Percentiles rank a stretch among this genome's conserved stretches.
These are phyloP conservation scores for Penicillium silybi DNA, from an alignment of 495 filamentous ascomycete genomes.

Conservation along the genomic window DNA sequence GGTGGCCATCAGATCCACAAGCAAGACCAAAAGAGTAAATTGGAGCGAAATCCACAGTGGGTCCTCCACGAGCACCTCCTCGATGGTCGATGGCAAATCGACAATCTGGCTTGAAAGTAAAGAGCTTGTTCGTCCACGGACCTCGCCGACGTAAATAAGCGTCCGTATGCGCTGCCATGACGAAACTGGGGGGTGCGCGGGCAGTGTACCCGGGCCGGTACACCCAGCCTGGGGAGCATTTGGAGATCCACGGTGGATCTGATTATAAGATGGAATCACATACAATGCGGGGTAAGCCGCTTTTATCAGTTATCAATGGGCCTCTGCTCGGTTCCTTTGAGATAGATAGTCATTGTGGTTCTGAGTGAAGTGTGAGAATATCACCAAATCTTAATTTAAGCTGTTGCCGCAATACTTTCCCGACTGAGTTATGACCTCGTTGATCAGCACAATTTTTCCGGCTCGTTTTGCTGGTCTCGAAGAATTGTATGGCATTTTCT, in stretches of 20 bases:
- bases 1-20: constrained; percentile 2
- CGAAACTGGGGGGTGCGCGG: neutral
- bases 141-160: neutral
- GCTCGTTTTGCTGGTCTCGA: neutral
- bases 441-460: neutral
- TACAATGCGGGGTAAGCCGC: neutral
- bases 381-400: no score
- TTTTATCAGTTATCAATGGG: neutral
- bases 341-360: no score
- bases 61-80: neutral
- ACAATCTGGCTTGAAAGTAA: neutral
- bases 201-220: neutral
- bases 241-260: neutral
- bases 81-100: neutral
- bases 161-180: neutral
- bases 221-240: neutral
- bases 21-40: constrained; percentile 4
- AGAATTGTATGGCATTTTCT: neutral
- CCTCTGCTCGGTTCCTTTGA: neutral
- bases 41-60: constrained; percentile 2
- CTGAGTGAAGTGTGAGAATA: no score
- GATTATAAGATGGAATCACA: neutral
- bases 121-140: neutral
- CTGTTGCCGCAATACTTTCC: no score
- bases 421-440: neutral